A percentile compares a stretch with the other conserved stretches of the same genome.
Evolutionary conservation across 2,329 filamentous ascomycete genomes (phyloP).

Genomic region (Penicillium sclerotiorum): DNA sequence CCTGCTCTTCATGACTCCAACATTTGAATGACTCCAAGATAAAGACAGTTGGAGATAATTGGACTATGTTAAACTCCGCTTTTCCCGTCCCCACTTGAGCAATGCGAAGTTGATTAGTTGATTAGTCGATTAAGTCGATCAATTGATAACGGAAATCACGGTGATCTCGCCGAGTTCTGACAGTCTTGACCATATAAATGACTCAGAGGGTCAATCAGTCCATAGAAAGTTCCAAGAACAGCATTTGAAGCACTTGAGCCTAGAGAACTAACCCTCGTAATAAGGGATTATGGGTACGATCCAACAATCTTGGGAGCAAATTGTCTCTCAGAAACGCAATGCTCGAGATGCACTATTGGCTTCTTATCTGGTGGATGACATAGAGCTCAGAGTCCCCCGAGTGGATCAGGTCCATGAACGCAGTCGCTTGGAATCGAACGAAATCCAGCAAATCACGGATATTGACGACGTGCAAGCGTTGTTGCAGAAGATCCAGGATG

Average conservation of each 20-base stretch:
- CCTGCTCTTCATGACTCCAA: no score
- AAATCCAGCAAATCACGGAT: constrained; percentile 33
- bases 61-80: no score
- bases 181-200: background rate
- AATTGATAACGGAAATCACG: constrained; percentile 8
- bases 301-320: constrained; percentile 33
- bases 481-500: constrained; percentile 21
- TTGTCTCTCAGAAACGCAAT: constrained; percentile 31
- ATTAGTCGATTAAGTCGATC: no score
- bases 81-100: no score
- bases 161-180: constrained; percentile 2
- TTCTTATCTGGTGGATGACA: constrained; percentile 31
- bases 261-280: background rate
- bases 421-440: constrained; percentile 24
- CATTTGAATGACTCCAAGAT: no score
- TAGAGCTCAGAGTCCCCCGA: constrained; percentile 27
- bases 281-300: constrained; percentile 19
- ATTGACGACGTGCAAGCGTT: constrained; percentile 31
- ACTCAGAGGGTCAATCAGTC: background rate
- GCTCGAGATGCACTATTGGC: constrained; percentile 30
- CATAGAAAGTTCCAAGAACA: no score
- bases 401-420: constrained; percentile 27
- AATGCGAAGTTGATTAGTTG: no score
- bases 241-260: background rate
- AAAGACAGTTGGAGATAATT: no score